Percentiles rank a stretch among this genome's conserved stretches.
Conservation (phyloP, 2,329 filamentous ascomycete genomes). For the Fusarium sp. region DNA sequence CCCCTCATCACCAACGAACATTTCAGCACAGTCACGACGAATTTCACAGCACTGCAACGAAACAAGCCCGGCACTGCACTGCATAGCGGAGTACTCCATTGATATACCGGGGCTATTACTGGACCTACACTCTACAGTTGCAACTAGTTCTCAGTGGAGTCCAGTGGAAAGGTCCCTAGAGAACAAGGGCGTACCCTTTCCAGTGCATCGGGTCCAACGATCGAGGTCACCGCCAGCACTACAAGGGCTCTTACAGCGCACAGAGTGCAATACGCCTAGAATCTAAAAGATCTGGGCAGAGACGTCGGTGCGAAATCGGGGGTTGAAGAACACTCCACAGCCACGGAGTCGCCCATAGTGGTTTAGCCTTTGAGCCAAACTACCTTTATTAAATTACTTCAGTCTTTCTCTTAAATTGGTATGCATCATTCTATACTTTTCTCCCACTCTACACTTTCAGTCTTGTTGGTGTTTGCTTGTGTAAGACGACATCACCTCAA, state of each 20-base stretch:
- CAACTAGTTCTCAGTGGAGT: conserved; percentile 15
- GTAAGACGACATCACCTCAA: conserved; percentile 29
- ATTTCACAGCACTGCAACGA: conserved; percentile 44
- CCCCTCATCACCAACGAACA: conserved; percentile 58
- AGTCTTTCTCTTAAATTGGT: conserved; percentile 27
- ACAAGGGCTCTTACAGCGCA: conserved; percentile 11
- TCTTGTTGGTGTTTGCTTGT: conserved; percentile 31
- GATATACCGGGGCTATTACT: conserved; percentile 21
- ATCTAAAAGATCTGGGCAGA: conserved; percentile 23
- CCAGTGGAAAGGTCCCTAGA: neutral
- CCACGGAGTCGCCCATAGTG: conserved; percentile 33
- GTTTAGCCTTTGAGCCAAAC: conserved; percentile 38
- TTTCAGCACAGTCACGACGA: conserved; percentile 59
- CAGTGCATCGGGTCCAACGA: neutral
- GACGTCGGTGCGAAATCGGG: conserved; percentile 43
- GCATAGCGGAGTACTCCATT: conserved; percentile 35
- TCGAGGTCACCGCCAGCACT: conserved; percentile 18
- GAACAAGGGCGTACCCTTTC: conserved; percentile 14
- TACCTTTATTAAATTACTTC: conserved; percentile 34
- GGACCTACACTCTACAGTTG: neutral
- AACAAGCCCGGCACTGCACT: conserved; percentile 15
- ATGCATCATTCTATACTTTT: conserved; percentile 30
- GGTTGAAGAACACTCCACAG: conserved; percentile 27
- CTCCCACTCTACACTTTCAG: conserved; percentile 19
- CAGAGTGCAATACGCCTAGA: conserved; percentile 15